Percentiles rank a stretch among this genome's conserved stretches.
These are phyloP conservation scores for Aspergillus carbonarius DNA, from an alignment of 2,329 filamentous ascomycete genomes.

Conservation along the genomic window DNA sequence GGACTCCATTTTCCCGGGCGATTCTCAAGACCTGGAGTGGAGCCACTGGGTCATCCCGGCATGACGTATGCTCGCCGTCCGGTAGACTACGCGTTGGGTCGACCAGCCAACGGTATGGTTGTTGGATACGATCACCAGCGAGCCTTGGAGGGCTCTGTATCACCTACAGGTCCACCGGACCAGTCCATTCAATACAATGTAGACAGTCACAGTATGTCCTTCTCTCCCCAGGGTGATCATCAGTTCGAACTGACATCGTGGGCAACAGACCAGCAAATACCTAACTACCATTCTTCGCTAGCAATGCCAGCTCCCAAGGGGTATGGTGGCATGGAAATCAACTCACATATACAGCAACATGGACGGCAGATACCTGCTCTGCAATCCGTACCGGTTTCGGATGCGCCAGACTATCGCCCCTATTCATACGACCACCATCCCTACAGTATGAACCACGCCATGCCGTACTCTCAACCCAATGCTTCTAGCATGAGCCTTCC, in stretches of 20 bases:
- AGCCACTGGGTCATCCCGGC: conserved; percentile 22
- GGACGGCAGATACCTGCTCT: conserved; percentile 30
- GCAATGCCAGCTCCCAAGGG: conserved; percentile 28
- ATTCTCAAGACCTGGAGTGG: conserved; percentile 27
- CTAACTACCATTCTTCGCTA: conserved; percentile 28
- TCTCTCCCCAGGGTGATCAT: background rate
- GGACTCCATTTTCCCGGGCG: conserved; percentile 31
- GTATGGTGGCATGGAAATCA: conserved; percentile 27
- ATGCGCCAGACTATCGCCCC: conserved; percentile 36
- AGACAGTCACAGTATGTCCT: conserved; percentile 27
- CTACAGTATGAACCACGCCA: conserved; percentile 26
- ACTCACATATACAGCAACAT: conserved; percentile 26
- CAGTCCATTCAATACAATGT: conserved; percentile 29
- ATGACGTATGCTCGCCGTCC: conserved; percentile 30
- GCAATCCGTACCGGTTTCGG: conserved; percentile 34
- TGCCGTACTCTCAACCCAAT: conserved; percentile 35
- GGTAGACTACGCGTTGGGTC: conserved; percentile 30
- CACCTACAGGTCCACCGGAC: conserved; percentile 31
- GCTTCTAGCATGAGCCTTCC: conserved; percentile 38
- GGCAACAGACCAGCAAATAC: conserved; percentile 29
- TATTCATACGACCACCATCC: conserved; percentile 32
- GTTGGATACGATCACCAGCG: conserved; percentile 31
- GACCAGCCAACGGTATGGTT: conserved; percentile 27
- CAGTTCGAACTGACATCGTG: background rate
- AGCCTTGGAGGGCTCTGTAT: conserved; percentile 34